phyloP scores from a whole-genome alignment of 352 stramenopile species.

The Paralagenidium karlingii region DNA sequence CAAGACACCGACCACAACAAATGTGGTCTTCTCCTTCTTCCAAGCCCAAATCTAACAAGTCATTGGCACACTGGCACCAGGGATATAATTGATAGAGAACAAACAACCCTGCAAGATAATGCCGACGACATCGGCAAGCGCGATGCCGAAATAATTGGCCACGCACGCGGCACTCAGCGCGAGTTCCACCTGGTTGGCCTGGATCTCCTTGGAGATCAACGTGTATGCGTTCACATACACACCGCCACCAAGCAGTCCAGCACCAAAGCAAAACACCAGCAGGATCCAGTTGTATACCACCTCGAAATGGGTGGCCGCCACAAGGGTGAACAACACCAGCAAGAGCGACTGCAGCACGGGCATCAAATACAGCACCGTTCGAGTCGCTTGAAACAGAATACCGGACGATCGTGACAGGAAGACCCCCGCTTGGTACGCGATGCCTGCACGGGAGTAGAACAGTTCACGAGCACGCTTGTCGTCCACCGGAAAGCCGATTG shows the following conservation, averaged over 20 bases:
- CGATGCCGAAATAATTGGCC: constrained; percentile 80
- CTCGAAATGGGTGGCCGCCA: constrained; percentile 67
- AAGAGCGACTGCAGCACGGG: constrained; percentile 74
- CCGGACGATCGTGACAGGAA: constrained; percentile 87
- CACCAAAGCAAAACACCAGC: constrained; percentile 71
- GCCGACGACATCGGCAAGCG: constrained; percentile 79
- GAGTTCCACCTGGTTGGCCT: constrained; percentile 64
- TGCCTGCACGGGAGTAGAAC: constrained; percentile 87
- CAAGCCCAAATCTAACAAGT: no score
- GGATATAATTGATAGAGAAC: constrained; percentile 71
- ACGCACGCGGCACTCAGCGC: constrained; percentile 82
- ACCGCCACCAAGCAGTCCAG: constrained; percentile 78
- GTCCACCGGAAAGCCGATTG: constrained; percentile 88
- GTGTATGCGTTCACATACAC: constrained; percentile 90
- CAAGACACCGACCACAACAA: no score
- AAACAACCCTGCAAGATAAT: constrained; percentile 88
- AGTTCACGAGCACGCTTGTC: constrained; percentile 43
- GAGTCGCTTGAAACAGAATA: constrained; percentile 60
- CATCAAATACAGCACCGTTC: constrained; percentile 82
- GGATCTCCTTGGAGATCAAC: constrained; percentile 74
- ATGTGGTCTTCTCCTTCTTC: no score
- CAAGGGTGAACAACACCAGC: constrained; percentile 77
- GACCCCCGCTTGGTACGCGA: constrained; percentile 87
- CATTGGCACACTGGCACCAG: constrained; percentile 20
- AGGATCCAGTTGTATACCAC: constrained; percentile 85